These are phyloP conservation scores for Acephala macrosclerotiorum DNA, from an alignment of 2,329 filamentous ascomycete species.

Conservation along the genomic window DNA sequence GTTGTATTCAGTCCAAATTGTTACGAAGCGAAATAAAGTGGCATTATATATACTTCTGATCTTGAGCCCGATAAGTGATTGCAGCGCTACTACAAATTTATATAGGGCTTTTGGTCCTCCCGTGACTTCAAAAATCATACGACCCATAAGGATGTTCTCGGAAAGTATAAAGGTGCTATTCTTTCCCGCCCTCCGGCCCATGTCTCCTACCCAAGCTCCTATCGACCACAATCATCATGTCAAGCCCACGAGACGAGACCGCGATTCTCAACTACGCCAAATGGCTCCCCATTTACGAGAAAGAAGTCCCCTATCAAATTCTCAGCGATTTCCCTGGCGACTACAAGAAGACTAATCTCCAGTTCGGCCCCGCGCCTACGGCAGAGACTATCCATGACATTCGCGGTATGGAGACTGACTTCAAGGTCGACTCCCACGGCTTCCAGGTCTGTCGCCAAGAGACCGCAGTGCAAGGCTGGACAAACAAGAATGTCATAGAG, in stretches of 20 bases:
- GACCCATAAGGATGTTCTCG: too few relatives aligned
- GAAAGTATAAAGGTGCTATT: too few relatives aligned
- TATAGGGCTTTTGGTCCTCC: too few relatives aligned
- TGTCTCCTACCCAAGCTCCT: not conserved
- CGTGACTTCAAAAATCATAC: too few relatives aligned
- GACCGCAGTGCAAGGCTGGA: constrained; percentile 5
- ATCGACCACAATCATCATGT: not conserved
- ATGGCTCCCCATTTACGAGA: constrained; percentile 4
- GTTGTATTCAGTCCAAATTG: too few relatives aligned
- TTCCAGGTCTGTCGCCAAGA: constrained; percentile 11
- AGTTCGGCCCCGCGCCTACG: not conserved
- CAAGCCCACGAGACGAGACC: not conserved
- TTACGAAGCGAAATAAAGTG: too few relatives aligned
- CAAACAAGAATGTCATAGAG: constrained; percentile 5
- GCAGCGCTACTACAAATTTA: too few relatives aligned
- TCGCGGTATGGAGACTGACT: constrained; percentile 4
- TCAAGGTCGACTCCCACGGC: not conserved
- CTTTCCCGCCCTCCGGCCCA: not conserved
- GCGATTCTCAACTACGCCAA: constrained; percentile 2
- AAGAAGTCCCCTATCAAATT: constrained; percentile 6
- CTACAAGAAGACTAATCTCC: constrained; percentile 1
- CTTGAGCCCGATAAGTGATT: too few relatives aligned
- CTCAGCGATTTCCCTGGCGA: not conserved
- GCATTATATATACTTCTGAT: too few relatives aligned
- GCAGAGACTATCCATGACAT: constrained; percentile 7